Evolutionary conservation across 257 asterid species (phyloP).

Genomic region (Coffea eugenioides): DNA sequence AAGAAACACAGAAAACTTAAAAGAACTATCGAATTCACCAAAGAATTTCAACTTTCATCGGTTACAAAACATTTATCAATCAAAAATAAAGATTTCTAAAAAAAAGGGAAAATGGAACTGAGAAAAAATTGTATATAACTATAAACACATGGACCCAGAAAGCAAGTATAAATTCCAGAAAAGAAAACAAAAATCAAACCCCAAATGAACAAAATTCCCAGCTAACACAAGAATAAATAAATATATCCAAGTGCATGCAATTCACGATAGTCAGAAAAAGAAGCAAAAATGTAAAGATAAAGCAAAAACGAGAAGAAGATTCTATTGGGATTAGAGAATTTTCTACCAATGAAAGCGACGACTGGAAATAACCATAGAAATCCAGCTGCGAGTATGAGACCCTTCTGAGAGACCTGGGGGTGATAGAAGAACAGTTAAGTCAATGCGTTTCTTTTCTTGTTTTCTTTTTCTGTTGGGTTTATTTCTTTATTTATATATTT

Average conservation of each 20-base stretch:
- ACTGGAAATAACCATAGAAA: neutral
- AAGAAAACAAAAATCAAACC: neutral
- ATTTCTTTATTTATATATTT: neutral
- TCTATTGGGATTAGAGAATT: neutral
- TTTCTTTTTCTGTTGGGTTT: neutral
- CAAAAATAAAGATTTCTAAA: no score
- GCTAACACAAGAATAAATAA: neutral
- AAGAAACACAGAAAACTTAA: neutral
- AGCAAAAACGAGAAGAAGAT: neutral
- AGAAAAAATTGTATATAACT: no score
- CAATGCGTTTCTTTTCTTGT: neutral
- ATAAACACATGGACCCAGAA: neutral
- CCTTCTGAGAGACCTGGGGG: neutral
- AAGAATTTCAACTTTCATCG: neutral
- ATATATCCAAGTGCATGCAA: conserved; percentile 8
- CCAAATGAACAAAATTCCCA: neutral
- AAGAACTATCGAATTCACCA: neutral
- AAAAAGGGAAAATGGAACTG: no score
- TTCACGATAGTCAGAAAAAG: neutral
- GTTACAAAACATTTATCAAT: neutral
- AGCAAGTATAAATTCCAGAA: neutral
- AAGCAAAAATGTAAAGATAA: no score
- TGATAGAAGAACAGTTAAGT: neutral
- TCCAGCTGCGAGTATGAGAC: neutral
- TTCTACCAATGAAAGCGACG: conserved; percentile 1